Evolutionary conservation across 2,329 filamentous ascomycete species (phyloP).

Genomic region (Phaeosphaeriaceae sp.): DNA sequence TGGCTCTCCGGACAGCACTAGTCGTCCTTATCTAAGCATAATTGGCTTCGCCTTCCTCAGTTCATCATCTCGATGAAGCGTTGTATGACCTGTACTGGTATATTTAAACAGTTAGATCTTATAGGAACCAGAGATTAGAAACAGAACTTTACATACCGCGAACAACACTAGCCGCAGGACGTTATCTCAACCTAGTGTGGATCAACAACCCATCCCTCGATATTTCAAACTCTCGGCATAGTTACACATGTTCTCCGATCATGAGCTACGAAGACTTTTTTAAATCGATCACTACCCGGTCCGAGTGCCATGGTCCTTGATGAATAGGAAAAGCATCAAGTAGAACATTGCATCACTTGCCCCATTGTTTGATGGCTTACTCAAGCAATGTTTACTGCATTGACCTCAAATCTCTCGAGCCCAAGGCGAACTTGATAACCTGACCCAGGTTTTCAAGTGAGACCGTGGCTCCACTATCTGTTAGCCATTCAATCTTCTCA

Average conservation of each 20-base stretch:
- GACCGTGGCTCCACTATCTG: constrained; percentile 30
- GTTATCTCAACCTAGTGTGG: constrained; percentile 6
- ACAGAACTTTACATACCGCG: no score
- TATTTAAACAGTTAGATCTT: no score
- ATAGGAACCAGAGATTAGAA: no score
- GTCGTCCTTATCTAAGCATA: no score
- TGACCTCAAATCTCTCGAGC: constrained; percentile 13
- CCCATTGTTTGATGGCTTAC: constrained; percentile 25
- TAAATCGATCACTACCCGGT: constrained; percentile 13
- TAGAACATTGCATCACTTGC: constrained; percentile 30
- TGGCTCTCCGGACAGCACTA: no score
- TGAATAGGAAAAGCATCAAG: constrained; percentile 13
- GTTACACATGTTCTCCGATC: constrained; percentile 15
- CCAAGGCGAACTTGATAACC: constrained; percentile 20
- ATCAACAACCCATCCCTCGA: constrained; percentile 14
- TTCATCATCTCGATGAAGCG: no score
- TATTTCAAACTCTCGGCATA: constrained; percentile 17
- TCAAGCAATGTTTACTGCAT: constrained; percentile 15
- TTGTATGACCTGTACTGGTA: no score
- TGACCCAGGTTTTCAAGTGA: constrained; percentile 20
- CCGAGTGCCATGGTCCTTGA: constrained; percentile 3
- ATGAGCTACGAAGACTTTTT: constrained; percentile 20
- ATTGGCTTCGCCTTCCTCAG: no score
- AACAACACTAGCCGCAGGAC: no score
- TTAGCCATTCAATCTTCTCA: constrained; percentile 23